Evolutionary conservation across 352 stramenopile genomes (phyloP), one percentile per base, ranked within the genome.

Genomic region (Elongisporangium anandrum): DNA sequence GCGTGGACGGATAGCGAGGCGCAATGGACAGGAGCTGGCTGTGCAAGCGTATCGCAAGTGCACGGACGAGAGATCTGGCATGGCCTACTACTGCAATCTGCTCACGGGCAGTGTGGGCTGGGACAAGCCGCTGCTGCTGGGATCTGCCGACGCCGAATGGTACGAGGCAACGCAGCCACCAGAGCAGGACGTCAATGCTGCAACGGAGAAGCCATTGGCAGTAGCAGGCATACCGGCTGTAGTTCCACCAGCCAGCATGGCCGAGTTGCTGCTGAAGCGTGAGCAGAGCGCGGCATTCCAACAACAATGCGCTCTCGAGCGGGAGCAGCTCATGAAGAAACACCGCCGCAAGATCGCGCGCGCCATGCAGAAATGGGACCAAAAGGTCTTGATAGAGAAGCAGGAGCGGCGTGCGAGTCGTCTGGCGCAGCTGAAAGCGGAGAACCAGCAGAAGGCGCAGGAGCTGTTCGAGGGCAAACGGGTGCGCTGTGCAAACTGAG

Each of bases 71-170:
- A 57, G 66, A 22, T 77, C 57, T 51, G 71, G 73, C 22, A 64
- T 79, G 3, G 66, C 61, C 6, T 87, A 84, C 57, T 84, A 81
- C 53, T 80, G 59, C 57, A 87, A 87, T 22, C 60, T 82, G 4
- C 63, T 48, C 48, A 81, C 74, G 2, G 74, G 77, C 26, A 41
- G 68, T 2, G 70, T 74, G 52, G 72, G 66, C 8, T 87, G 77
- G 77, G 68, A 73, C 23, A 78, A 79, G 38, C 77, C 77, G 17
- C 50, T 67, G 26, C 66, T 82, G 13, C 66, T 87, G 41, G 64
- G 63, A 20, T 54, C 52, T 50, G 34, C 29, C 19, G 73, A 84
- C 23, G 54, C 59, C 6, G 38, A 64, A 16, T 64, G 48, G 49
- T 21, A 55, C 26, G 26, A 19, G 4, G 10, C 29, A 41, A 8